Base-by-base conservation (phyloP, 257 asterid genomes). In the Perilla frutescens region DNA sequence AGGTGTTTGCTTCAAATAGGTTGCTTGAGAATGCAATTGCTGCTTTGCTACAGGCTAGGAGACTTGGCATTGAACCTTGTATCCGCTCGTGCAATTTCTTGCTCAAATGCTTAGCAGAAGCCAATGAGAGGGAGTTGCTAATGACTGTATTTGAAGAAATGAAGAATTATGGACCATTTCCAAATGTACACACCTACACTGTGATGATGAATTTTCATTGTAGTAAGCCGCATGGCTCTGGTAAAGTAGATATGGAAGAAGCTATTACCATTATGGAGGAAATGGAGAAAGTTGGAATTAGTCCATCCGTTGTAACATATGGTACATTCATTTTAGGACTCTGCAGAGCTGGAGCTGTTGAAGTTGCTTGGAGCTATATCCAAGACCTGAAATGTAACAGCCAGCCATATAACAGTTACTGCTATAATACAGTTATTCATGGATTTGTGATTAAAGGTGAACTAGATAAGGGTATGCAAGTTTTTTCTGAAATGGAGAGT, bases 31-130 rank as follows among this genome's bases (percentile, higher is more conserved):
- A 80, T 45, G 90, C 84, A 10, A 34, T 90, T 14, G 84, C 82
- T 74, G 85, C 70, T 20, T 75, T 78, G 73, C 15, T 41, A n/a
- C 85, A 55, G 69, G 82, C 86, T 26, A 85, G 72, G 81, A 62
- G 72, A 44, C 61, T 76, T 61, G 88, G 90, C 60, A 39, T 84
- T 54, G 79, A 67, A 75, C 87, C 83, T 20, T 72, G 77, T 47
- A 76, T 84, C 57, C 83, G 76, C 4, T 66, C 93, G 2, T 85
- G 88, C 77, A 88, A 88, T 81, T 85, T 85, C 78, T 82, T 87
- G 87, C 89, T 88, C 44, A 90, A 90, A 71, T 83, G 87, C 56
- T 79, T 88, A 75, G 78, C 81, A 9, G 90, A 88, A 59, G 80
- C 81, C 13, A 77, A 76, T 60, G 77, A 79, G 64, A 77, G 74